Percentiles rank a stretch among this genome's conserved stretches.
Conservation (phyloP, 768 basidiomycete species). For the Lactifluus echinatus region DNA sequence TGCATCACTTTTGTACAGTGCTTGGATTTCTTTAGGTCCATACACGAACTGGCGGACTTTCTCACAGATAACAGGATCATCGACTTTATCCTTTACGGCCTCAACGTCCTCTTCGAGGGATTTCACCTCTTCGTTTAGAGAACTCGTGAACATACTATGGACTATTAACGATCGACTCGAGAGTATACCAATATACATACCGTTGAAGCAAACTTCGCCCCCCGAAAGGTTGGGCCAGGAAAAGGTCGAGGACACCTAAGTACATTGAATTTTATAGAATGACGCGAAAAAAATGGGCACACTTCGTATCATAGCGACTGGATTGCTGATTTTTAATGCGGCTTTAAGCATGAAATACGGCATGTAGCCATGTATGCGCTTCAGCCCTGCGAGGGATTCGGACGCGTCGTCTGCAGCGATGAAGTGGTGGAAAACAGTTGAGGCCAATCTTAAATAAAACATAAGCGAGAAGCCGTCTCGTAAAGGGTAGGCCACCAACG, state of each 20-base stretch:
- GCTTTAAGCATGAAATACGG: slow-evolving; percentile 96
- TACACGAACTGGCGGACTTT: slow-evolving; percentile 83
- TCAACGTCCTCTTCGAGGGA: slow-evolving; percentile 81
- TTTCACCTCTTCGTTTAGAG: slow-evolving; percentile 82
- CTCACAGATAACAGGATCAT: slow-evolving; percentile 79
- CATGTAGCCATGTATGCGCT: slow-evolving; percentile 92
- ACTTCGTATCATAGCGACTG: slow-evolving; percentile 93
- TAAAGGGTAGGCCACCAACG: slow-evolving; percentile 44
- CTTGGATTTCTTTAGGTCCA: slow-evolving; percentile 83
- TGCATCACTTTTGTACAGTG: slow-evolving; percentile 71
- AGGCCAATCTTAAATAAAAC: slow-evolving; percentile 59
- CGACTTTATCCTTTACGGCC: slow-evolving; percentile 79
- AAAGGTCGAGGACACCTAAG: slow-evolving; percentile 74
- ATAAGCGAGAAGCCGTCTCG: not conserved
- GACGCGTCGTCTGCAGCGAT: slow-evolving; percentile 90
- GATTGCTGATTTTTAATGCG: slow-evolving; percentile 87
- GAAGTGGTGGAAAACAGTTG: slow-evolving; percentile 92
- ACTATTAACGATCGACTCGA: not conserved
- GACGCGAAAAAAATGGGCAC: slow-evolving; percentile 18
- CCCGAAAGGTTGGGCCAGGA: slow-evolving; percentile 95
- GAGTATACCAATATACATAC: slow-evolving; percentile 30
- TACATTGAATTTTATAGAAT: not conserved
- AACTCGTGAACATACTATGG: slow-evolving; percentile 88
- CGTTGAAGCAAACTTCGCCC: slow-evolving; percentile 86
- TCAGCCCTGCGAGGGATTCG: slow-evolving; percentile 78